Evolutionary conservation across 1,139 yeast genomes (phyloP).

Genomic region (Suhomyces coccinellae): DNA sequence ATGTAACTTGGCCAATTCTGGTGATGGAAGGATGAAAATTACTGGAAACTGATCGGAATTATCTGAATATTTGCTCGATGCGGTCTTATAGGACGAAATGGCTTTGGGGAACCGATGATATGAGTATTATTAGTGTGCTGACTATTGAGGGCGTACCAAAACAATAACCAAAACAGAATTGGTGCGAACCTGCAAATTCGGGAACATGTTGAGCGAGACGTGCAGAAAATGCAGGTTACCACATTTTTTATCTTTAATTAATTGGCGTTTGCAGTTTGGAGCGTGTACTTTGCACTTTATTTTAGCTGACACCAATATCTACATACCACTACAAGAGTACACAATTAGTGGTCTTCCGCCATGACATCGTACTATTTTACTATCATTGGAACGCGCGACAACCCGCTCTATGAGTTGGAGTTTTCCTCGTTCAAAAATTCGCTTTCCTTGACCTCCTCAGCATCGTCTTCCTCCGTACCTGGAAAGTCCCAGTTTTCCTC

Average conservation of each 20-base stretch:
- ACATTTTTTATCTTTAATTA: too few species aligned
- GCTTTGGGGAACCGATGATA: neutral
- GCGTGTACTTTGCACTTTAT: neutral
- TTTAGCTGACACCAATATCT: neutral
- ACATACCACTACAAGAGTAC: neutral
- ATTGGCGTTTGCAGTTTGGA: neutral
- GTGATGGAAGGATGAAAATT: neutral
- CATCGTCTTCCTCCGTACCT: slow-evolving; percentile 34
- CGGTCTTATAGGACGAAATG: neutral
- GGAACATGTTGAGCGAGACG: neutral
- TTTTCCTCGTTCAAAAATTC: slow-evolving; percentile 64
- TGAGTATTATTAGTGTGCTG: neutral
- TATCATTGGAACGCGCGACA: slow-evolving; percentile 83
- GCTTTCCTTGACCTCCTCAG: slow-evolving; percentile 4
- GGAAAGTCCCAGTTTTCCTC: slow-evolving; percentile 66
- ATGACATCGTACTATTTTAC: slow-evolving; percentile 78
- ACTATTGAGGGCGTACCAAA: slow-evolving; percentile 3
- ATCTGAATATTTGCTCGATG: neutral
- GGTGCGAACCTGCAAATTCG: slow-evolving; percentile 8
- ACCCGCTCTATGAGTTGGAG: slow-evolving; percentile 85
- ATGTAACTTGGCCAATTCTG: neutral
- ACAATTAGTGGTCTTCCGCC: neutral
- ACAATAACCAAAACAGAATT: slow-evolving; percentile 11
- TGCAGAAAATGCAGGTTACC: neutral
- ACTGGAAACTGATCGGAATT: neutral